Evolutionary conservation across 2,329 filamentous ascomycete genomes (phyloP).

Genomic region (Cytospora paraplurivora): DNA sequence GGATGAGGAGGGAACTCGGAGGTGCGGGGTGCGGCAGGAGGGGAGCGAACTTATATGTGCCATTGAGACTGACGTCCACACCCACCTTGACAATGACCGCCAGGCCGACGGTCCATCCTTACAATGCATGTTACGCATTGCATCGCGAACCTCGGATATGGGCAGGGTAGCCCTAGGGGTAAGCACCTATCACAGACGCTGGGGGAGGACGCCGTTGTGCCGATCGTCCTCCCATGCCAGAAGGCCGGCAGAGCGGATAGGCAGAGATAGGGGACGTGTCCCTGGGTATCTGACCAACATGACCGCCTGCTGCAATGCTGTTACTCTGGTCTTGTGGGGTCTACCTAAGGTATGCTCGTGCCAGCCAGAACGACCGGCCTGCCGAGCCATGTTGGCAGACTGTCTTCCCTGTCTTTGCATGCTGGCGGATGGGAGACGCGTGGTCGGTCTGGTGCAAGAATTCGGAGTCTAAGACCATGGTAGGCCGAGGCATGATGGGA

Average conservation of each 20-base stretch:
- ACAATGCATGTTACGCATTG: not conserved
- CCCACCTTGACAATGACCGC: not conserved
- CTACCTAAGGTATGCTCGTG: too few species aligned
- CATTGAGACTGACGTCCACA: not conserved
- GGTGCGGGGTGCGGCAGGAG: conserved; percentile 4
- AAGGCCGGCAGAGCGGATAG: conserved; percentile 12
- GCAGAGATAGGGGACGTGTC: conserved; percentile 10
- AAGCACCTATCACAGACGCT: not conserved
- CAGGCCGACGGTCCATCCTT: conserved; percentile 1
- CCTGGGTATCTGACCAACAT: conserved; percentile 24
- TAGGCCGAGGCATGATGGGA: conserved; percentile 23
- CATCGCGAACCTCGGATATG: conserved; percentile 15
- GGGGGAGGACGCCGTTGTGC: conserved; percentile 4
- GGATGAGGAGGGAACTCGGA: not conserved
- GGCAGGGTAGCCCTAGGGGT: not conserved
- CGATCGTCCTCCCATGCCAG: not conserved
- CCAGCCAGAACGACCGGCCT: too few species aligned
- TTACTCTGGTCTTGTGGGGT: conserved; percentile 14
- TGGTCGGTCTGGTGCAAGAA: conserved; percentile 7
- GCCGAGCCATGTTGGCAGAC: not conserved
- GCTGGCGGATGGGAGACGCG: conserved; percentile 11
- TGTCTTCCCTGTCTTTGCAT: conserved; percentile 10
- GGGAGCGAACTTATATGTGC: conserved; percentile 9
- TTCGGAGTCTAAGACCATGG: conserved; percentile 15
- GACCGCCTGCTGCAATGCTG: conserved; percentile 6